phyloP scores from a whole-genome alignment of 2,329 filamentous ascomycete genomes.

The Didymella pomorum region DNA sequence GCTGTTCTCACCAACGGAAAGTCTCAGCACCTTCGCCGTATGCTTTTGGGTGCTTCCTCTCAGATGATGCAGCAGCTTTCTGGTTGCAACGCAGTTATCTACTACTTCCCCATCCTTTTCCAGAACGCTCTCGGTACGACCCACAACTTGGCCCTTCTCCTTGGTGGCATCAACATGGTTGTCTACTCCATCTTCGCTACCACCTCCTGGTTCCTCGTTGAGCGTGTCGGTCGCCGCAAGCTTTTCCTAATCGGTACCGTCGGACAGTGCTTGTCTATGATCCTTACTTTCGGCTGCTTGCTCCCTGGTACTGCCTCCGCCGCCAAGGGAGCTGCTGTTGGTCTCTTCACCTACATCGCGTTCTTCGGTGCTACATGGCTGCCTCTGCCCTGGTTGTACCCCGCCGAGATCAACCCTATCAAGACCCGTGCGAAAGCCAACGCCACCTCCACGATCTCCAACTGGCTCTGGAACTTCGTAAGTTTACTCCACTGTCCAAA shows the following conservation, averaged over 20 bases:
- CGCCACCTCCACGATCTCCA: constrained; percentile 61
- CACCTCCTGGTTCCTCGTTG: constrained; percentile 70
- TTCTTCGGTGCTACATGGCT: constrained; percentile 73
- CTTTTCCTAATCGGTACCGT: constrained; percentile 54
- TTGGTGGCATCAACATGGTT: constrained; percentile 62
- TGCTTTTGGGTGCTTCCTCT: constrained; percentile 65
- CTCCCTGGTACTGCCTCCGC: constrained; percentile 48
- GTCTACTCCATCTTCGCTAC: constrained; percentile 64
- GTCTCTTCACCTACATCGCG: constrained; percentile 73
- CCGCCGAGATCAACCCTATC: constrained; percentile 63
- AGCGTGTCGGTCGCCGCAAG: constrained; percentile 64
- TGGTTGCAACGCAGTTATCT: constrained; percentile 54
- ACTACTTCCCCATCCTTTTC: constrained; percentile 56
- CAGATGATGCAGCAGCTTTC: constrained; percentile 68
- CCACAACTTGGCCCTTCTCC: constrained; percentile 55
- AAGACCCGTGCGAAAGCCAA: constrained; percentile 65
- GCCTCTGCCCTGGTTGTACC: constrained; percentile 67
- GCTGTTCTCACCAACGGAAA: constrained; percentile 67
- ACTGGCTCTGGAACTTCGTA: constrained; percentile 63
- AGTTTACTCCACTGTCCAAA: not conserved
- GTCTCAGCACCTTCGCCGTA: constrained; percentile 69
- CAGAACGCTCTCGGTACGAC: constrained; percentile 60
- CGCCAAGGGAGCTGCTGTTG: constrained; percentile 63
- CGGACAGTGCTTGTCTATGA: constrained; percentile 62
- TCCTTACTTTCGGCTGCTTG: constrained; percentile 52